These are phyloP conservation scores for Cokeromyces recurvatus DNA, from an alignment of 371 early-diverging fungal species.

Conservation along the genomic window DNA sequence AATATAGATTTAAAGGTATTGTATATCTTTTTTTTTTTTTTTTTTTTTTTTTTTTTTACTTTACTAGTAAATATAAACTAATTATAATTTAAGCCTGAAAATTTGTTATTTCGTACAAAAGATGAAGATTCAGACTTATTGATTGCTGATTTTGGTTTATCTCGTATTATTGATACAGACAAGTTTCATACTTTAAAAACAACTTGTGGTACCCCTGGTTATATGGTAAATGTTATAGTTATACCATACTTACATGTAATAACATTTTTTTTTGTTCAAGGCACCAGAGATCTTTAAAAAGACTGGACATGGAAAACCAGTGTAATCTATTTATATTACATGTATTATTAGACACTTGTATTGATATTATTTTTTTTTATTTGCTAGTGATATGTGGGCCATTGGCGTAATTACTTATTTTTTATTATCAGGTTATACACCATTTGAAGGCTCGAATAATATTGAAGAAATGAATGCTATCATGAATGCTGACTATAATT, in stretches of 20 bases:
- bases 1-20: slow-evolving; percentile 46
- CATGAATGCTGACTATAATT: slow-evolving; percentile 67
- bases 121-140: slow-evolving; percentile 69
- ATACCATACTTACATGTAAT: no score
- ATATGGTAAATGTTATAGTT: slow-evolving; percentile 57
- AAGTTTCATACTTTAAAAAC: slow-evolving; percentile 74
- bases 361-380: neutral
- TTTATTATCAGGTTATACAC: slow-evolving; percentile 84
- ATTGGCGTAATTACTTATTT: slow-evolving; percentile 92
- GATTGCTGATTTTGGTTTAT: slow-evolving; percentile 90
- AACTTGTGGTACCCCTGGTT: slow-evolving; percentile 85
- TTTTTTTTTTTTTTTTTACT: slow-evolving; percentile 6
- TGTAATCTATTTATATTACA: slow-evolving; percentile 29
- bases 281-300: slow-evolving; percentile 83
- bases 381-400: slow-evolving; percentile 81
- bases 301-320: slow-evolving; percentile 61
- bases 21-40: no score
- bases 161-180: slow-evolving; percentile 76
- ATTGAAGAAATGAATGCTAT: slow-evolving; percentile 68
- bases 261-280: slow-evolving; percentile 7
- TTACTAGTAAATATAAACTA: slow-evolving; percentile 14
- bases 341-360: no score
- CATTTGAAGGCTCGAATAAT: slow-evolving; percentile 76
- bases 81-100: slow-evolving; percentile 83
- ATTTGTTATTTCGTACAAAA: slow-evolving; percentile 74